Percentiles rank a stretch among this genome's conserved stretches.
phyloP scores from a whole-genome alignment of 192 early-diverging fungal genomes.

The Linnemannia zychae region DNA sequence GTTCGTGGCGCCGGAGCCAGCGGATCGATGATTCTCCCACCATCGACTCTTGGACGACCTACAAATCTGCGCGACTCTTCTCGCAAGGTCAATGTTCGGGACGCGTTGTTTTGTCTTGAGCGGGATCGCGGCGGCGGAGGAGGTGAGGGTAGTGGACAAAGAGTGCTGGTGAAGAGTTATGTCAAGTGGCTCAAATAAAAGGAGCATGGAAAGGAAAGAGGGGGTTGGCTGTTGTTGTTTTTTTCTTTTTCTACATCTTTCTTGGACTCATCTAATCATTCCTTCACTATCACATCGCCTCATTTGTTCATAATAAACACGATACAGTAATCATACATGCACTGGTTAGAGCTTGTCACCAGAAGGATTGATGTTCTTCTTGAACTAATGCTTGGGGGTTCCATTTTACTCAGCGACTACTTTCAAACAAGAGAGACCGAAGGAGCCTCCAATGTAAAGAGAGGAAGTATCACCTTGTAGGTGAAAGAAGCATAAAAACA shows the following conservation, averaged over 20 bases:
- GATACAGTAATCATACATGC: too few relatives aligned
- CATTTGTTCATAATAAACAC: too few relatives aligned
- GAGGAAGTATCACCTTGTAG: too few relatives aligned
- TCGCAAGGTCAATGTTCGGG: constrained; percentile 73
- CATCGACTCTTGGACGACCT: constrained; percentile 36
- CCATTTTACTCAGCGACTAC: too few relatives aligned
- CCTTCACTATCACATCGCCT: too few relatives aligned
- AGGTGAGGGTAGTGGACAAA: constrained; percentile 51
- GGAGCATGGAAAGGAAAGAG: neutral
- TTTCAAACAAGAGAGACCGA: too few relatives aligned
- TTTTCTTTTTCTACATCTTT: neutral
- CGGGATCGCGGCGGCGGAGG: constrained; percentile 69
- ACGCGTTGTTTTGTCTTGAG: constrained; percentile 82
- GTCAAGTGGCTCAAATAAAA: constrained; percentile 56
- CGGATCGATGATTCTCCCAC: constrained; percentile 40
- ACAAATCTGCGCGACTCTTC: constrained; percentile 21
- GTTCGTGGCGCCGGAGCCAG: constrained; percentile 21
- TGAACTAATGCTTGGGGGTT: too few relatives aligned
- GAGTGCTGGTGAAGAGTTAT: constrained; percentile 63
- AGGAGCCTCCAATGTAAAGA: too few relatives aligned
- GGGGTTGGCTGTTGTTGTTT: neutral
- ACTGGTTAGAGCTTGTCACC: too few relatives aligned
- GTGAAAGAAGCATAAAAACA: too few relatives aligned
- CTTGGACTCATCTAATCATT: too few relatives aligned
- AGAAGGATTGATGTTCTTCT: too few relatives aligned